These are phyloP conservation scores for Sporisorium reilianum DNA, from an alignment of 1,284 basidiomycete genomes.

Conservation along the genomic window DNA sequence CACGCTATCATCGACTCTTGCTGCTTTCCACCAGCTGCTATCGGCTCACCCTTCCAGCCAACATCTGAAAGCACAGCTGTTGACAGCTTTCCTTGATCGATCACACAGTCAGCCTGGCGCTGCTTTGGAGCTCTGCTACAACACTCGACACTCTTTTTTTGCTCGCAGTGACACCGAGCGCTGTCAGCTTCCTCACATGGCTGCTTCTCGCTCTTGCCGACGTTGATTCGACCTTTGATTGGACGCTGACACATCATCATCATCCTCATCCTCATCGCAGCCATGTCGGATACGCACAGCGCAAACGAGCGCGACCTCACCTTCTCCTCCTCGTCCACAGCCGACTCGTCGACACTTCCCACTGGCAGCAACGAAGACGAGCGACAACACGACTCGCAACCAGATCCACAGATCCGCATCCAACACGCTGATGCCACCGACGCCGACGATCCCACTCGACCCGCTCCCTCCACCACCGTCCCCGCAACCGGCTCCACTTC, in stretches of 20 bases:
- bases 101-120: conserved; percentile 3
- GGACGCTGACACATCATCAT: not conserved
- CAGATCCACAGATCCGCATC: conserved; percentile 22
- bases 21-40: not conserved
- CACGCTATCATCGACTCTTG: not conserved
- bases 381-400: not conserved
- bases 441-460: conserved; percentile 6
- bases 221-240: conserved; percentile 1
- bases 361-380: conserved; percentile 22
- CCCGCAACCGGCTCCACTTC: conserved; percentile 10
- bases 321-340: conserved; percentile 34
- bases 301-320: conserved; percentile 16
- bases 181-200: conserved; percentile 20
- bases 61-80: not conserved
- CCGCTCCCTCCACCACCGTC: conserved; percentile 12
- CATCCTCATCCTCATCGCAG: not conserved
- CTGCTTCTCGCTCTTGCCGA: not conserved
- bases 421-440: conserved; percentile 3
- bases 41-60: conserved; percentile 4
- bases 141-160: not conserved
- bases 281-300: conserved; percentile 29
- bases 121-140: too few relatives aligned
- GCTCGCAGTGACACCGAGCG: conserved; percentile 26
- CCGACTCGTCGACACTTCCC: conserved; percentile 34
- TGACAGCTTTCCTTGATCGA: not conserved